Evolutionary conservation across 768 basidiomycete genomes (phyloP).

Genomic region (Boletus vermiculosoides): DNA sequence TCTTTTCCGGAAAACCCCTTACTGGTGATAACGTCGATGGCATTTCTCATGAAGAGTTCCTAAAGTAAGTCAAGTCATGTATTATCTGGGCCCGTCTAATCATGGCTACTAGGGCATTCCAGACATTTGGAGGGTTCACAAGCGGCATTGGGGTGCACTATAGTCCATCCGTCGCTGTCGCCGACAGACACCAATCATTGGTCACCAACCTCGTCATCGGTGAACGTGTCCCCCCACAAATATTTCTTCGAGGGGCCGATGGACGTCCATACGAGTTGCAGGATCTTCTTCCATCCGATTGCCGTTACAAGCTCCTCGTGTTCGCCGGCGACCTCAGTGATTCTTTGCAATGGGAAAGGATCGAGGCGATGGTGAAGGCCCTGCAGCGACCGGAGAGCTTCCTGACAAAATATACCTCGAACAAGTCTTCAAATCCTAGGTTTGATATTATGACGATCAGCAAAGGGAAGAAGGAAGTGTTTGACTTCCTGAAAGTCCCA

Average conservation of each 20-base stretch:
- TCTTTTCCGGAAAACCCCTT: slow-evolving; percentile 55
- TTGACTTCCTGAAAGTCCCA: slow-evolving; percentile 35
- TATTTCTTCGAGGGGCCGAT: slow-evolving; percentile 47
- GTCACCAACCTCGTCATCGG: slow-evolving; percentile 45
- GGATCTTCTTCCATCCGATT: slow-evolving; percentile 47
- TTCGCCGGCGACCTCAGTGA: slow-evolving; percentile 40
- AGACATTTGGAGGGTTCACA: slow-evolving; percentile 45
- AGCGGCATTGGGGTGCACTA: slow-evolving; percentile 54
- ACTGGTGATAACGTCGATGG: slow-evolving; percentile 39
- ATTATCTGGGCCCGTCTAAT: not conserved
- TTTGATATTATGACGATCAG: slow-evolving; percentile 32
- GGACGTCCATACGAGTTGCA: slow-evolving; percentile 48
- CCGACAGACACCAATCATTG: slow-evolving; percentile 34
- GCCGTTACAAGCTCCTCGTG: slow-evolving; percentile 48
- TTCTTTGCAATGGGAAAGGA: slow-evolving; percentile 20
- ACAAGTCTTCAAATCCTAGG: slow-evolving; percentile 23
- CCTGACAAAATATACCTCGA: slow-evolving; percentile 24
- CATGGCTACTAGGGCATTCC: slow-evolving; percentile 38
- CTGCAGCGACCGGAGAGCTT: slow-evolving; percentile 29
- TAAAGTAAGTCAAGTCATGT: slow-evolving; percentile 31
- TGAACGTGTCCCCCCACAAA: slow-evolving; percentile 49
- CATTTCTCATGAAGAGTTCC: slow-evolving; percentile 42
- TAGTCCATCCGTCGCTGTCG: slow-evolving; percentile 38
- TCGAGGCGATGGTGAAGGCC: slow-evolving; percentile 28
- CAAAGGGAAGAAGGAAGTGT: slow-evolving; percentile 34